These are phyloP conservation scores for Trametopsis cervina DNA, from an alignment of 768 basidiomycete genomes.

Conservation along the genomic window DNA sequence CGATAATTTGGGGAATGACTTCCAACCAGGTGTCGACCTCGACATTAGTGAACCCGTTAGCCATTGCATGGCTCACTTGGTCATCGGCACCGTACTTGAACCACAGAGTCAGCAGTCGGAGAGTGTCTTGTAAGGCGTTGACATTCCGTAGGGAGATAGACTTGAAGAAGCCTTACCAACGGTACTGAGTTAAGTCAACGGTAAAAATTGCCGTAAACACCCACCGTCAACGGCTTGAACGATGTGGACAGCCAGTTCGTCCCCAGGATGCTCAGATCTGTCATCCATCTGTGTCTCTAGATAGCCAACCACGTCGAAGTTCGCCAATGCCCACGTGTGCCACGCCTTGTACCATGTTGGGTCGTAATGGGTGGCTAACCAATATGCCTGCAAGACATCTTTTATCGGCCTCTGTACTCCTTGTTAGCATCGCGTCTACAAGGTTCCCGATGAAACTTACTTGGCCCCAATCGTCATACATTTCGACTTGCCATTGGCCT, in stretches of 20 bases:
- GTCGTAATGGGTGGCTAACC: slow-evolving; percentile 85
- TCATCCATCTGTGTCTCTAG: slow-evolving; percentile 62
- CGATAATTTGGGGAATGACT: slow-evolving; percentile 97
- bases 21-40: slow-evolving; percentile 98
- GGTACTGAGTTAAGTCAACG: slow-evolving; percentile 5
- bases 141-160: slow-evolving; percentile 87
- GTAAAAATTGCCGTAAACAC: too few relatives aligned
- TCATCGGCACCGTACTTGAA: slow-evolving; percentile 93
- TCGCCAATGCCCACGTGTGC: slow-evolving; percentile 97
- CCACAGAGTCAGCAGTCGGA: slow-evolving; percentile 92
- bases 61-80: slow-evolving; percentile 86
- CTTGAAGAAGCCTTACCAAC: slow-evolving; percentile 75
- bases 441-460: slow-evolving; percentile 37
- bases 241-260: slow-evolving; percentile 70
- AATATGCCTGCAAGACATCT: slow-evolving; percentile 80
- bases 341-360: slow-evolving; percentile 98
- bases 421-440: not conserved
- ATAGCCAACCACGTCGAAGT: slow-evolving; percentile 86
- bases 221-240: slow-evolving; percentile 90
- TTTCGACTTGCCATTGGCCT: slow-evolving; percentile 86
- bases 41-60: slow-evolving; percentile 77
- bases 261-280: slow-evolving; percentile 52
- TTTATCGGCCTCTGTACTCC: slow-evolving; percentile 59
- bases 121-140: slow-evolving; percentile 90
- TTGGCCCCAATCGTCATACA: slow-evolving; percentile 72